phyloP scores from a whole-genome alignment of 192 early-diverging fungal genomes.

The Cetraspora pellucida region DNA sequence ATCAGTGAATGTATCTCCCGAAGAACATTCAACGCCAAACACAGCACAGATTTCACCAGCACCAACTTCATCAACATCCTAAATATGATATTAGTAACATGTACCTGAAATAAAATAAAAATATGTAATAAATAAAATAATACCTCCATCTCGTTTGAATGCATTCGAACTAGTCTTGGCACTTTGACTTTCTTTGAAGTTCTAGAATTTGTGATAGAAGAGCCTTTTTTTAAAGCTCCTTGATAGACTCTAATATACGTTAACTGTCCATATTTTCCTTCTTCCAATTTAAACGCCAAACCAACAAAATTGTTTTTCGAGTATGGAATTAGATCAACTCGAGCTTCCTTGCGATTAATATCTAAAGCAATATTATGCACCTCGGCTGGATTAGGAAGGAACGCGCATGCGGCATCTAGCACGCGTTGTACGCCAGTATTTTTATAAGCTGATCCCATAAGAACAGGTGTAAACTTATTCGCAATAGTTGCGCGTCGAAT shows the following conservation, averaged over 20 bases:
- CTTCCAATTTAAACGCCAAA: conserved; percentile 89
- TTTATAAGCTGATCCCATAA: conserved; percentile 86
- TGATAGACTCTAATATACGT: conserved; percentile 98
- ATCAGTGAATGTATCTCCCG: conserved; percentile 96
- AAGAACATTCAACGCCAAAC: conserved; percentile 96
- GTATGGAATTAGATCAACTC: conserved; percentile 61
- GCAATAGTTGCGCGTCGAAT: conserved; percentile 78
- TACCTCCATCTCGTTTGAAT: conserved; percentile 92
- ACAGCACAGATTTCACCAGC: conserved; percentile 98
- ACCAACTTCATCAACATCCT: conserved; percentile 87
- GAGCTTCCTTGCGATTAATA: conserved; percentile 62
- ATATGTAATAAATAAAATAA: background rate
- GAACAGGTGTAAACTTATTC: conserved; percentile 79
- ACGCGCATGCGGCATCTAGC: conserved; percentile 69
- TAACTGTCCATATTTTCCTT: conserved; percentile 93
- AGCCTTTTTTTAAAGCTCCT: conserved; percentile 84
- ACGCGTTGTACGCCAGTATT: conserved; percentile 82
- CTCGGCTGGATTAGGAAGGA: conserved; percentile 74
- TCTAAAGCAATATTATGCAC: conserved; percentile 76
- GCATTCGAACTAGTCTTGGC: conserved; percentile 95
- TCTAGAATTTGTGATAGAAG: conserved; percentile 84
- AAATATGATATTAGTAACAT: background rate
- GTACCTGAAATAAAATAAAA: background rate
- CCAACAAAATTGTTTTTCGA: conserved; percentile 78
- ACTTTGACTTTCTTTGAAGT: conserved; percentile 95